Conservation (phyloP, 2,329 filamentous ascomycete genomes). For the Endoconidiophora laricicola region DNA sequence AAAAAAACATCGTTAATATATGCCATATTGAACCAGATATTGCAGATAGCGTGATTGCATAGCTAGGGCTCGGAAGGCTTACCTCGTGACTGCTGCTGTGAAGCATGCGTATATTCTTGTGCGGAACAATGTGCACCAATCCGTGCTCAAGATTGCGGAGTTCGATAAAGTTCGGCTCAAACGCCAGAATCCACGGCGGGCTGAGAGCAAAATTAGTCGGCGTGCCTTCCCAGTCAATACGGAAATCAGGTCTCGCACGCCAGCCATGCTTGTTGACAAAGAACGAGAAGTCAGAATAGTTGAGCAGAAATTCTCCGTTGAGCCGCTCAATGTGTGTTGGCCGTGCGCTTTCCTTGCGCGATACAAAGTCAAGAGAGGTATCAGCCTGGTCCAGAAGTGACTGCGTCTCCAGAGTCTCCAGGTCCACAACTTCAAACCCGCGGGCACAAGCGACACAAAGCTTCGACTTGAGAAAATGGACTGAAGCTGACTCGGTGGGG, state of each 20-base stretch:
- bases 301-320: slow-evolving; percentile 91
- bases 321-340: slow-evolving; percentile 95
- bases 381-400: slow-evolving; percentile 93
- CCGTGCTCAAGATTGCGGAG: slow-evolving; percentile 89
- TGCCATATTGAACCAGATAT: no score
- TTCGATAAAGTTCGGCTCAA: slow-evolving; percentile 95
- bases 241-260: slow-evolving; percentile 90
- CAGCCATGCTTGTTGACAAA: slow-evolving; percentile 98
- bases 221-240: slow-evolving; percentile 91
- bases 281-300: slow-evolving; percentile 98
- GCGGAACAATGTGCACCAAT: slow-evolving; percentile 87
- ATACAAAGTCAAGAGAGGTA: slow-evolving; percentile 93
- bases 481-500: slow-evolving; percentile 91
- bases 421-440: slow-evolving; percentile 90
- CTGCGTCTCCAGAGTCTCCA: slow-evolving; percentile 96
- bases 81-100: slow-evolving; percentile 96
- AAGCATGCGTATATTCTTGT: slow-evolving; percentile 92
- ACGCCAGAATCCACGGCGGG: slow-evolving; percentile 92
- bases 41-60: no score
- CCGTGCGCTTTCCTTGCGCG: slow-evolving; percentile 79
- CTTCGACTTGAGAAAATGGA: slow-evolving; percentile 93
- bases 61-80: background rate
- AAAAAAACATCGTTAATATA: background rate
- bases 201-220: slow-evolving; percentile 87
- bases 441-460: slow-evolving; percentile 89